Evolutionary conservation across 1,284 basidiomycete genomes (phyloP), one percentile per base, ranked within the genome.

Genomic region (Apiotrichum brassicae): DNA sequence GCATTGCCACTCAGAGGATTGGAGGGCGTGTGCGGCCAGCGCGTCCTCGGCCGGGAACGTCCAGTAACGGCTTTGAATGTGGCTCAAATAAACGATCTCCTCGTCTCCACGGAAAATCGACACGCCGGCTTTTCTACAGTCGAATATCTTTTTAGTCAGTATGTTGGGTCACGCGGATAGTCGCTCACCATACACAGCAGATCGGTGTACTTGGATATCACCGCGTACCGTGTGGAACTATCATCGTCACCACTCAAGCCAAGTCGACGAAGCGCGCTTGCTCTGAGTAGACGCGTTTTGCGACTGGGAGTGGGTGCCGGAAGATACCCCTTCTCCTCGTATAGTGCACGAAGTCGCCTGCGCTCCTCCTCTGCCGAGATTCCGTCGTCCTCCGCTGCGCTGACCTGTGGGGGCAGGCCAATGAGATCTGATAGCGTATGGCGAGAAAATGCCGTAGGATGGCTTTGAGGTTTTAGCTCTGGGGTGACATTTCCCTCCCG

Each of bases 191-290:
- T 34, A 30, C 61, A 43, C 6, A 65, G 61, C 26, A 68, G 46
- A 26, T 68, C 65, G 19, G 58, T 52, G 41, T 69, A 70, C 45
- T 66, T 66, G 4, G 59, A 40, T n/a, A 70, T 53, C 25, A 70
- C 63, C 2, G 57, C 54, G 24, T 49, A 50, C 11, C 61, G 45
- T 44, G 61, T 59, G 6, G 35, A 36, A n/a, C 45, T 42, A n/a
- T 60, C 57, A 18, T 61, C 59, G 23, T 51, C 37, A 32, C 49
- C 49, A 12, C 52, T 58, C 11, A 59, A 51, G 2, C 68, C 68
- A 3, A 70, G 46, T 7, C 63, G 57, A 2, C 62, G 48, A 3
- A 51, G 33, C 3, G 47, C 49, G 5, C 30, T 30, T 6, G 41
- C 43, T 11, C 52, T 39, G 11, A 25, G 32, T 12, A 47, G n/a